Base-by-base conservation (phyloP, 208 protist species). In the Wallacemonas sp. region DNA sequence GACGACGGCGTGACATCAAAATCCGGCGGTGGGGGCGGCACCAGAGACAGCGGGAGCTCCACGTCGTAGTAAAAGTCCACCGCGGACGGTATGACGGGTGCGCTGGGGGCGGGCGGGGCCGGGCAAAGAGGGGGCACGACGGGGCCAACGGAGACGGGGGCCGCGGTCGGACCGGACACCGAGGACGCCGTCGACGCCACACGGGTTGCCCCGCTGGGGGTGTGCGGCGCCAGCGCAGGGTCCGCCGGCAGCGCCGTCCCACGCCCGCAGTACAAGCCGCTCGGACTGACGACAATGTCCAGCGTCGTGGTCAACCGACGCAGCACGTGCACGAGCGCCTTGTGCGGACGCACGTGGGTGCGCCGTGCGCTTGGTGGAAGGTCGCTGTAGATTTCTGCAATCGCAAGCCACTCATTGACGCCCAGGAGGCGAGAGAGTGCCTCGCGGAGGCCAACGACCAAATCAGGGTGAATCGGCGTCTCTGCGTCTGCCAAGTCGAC, bases 21-120 rank as follows among this genome's bases (percentile, higher is more conserved):
- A 70, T 91, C 86, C 3, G 74, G 57, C 33, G 91, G 88, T n/a
- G 91, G 79, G 28, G 79, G 77, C 3, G 91, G 91, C 16, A 86
- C 67, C 0, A 64, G 44, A n/a, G 16, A 33, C 22, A 73, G n/a
- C 61, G 61, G n/a, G 10, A 94, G 77, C 4, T 70, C 73, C 12
- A 92, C 91, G 59, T 94, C 88, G 54, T 87, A 96, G 75, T 84
- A 96, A 62, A 94, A 91, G 74, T 92, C 86, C 2, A 92, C 82
- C 3, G 75, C 67, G 3, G 74, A 32, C 5, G 57, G 64, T 3
- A 76, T 44, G 28, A 54, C 20, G 39, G 25, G 65, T 39, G 14
- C 57, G 57, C 8, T 42, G 16, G 22, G 16, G 22, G 16, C 18
- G 31, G 29, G 7, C 54, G 29, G 8, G 16, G 32, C 36, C 10